Base-by-base conservation (phyloP, 148 eudicot species). In the Nepenthes mirabilis region DNA sequence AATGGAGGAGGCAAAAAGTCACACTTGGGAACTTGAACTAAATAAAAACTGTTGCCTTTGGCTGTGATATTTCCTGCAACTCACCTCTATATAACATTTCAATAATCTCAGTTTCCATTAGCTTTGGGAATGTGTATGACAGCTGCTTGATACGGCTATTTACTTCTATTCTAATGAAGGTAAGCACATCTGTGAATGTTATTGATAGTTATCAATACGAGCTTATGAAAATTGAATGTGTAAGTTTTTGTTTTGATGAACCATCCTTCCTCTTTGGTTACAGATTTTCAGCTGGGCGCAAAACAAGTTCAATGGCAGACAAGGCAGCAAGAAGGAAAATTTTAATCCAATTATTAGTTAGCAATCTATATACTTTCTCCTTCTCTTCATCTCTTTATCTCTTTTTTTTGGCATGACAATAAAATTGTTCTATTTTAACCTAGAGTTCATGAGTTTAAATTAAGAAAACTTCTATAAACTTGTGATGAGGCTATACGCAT, bases 271-370 rank as follows among this genome's bases (percentile, higher is more conserved):
- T 49, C 11, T 55, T 55, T 55, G 36, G 7, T 64, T 81, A 66
- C 64, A 83, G 95, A 64, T 81, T 50, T 83, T 87, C 45, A 69
- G 77, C 49, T 87, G 87, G 95, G 65, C 82, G 67, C 85, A 80
- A 33, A 80, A 62, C 73, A 82, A 83, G 74, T 57, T 74, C 32
- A 80, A 52, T 68, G 85, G 80, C 9, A 81, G 59, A 40, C 75
- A 73, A 66, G 71, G 33, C 43, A 67, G 11, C 43, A 77, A 49
- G 35, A 72, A 77, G 51, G 23, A 76, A 33, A 59, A 54, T 9
- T 40, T 34, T 33, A 36, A 50, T 63, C 59, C 73, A 11, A 50
- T 36, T 35, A 36, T 37, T 11, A 66, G 56, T 61, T 55, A 72
- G 58, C 58, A 1, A 23, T 55, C 58, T 55, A 9, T 32, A 55